Percentiles rank a stretch among this genome's conserved stretches.
These are phyloP conservation scores for Zymoseptoria ardabiliae DNA, from an alignment of 2,329 filamentous ascomycete genomes.

Conservation along the genomic window DNA sequence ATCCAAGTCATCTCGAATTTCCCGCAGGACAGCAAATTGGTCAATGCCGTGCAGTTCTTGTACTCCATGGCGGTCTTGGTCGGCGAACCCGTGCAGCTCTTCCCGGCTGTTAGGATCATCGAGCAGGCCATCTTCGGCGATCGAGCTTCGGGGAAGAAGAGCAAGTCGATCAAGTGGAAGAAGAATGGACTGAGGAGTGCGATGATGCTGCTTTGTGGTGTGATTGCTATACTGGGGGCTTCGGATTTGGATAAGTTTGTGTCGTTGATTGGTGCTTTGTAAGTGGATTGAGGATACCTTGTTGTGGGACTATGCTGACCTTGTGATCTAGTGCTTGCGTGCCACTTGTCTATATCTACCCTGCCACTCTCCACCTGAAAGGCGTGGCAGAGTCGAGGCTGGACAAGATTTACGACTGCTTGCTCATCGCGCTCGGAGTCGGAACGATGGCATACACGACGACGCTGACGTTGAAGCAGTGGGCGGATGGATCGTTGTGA, in stretches of 20 bases:
- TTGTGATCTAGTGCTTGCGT: slow-evolving; percentile 52
- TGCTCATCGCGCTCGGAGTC: slow-evolving; percentile 55
- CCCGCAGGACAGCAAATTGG: slow-evolving; percentile 61
- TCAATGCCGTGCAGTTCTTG: slow-evolving; percentile 68
- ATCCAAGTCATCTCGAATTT: slow-evolving; percentile 73
- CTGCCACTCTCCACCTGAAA: slow-evolving; percentile 62
- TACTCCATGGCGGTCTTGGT: slow-evolving; percentile 68
- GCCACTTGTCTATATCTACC: slow-evolving; percentile 70
- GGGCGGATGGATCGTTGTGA: slow-evolving; percentile 18
- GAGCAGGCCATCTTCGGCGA: slow-evolving; percentile 62
- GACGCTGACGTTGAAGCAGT: slow-evolving; percentile 42
- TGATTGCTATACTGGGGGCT: slow-evolving; percentile 56
- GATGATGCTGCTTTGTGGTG: slow-evolving; percentile 53
- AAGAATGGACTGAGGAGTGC: slow-evolving; percentile 60
- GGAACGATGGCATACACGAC: slow-evolving; percentile 68
- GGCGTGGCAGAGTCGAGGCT: slow-evolving; percentile 53
- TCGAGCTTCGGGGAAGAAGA: slow-evolving; percentile 57
- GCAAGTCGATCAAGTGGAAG: slow-evolving; percentile 62
- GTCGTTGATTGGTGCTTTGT: slow-evolving; percentile 61
- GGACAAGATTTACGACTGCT: slow-evolving; percentile 53
- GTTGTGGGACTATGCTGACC: not conserved
- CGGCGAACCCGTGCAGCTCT: slow-evolving; percentile 66
- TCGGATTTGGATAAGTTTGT: slow-evolving; percentile 68
- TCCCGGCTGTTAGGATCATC: slow-evolving; percentile 64
- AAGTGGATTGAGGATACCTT: not conserved